These are phyloP conservation scores for Fusarium protoensiforme DNA, from an alignment of 2,329 filamentous ascomycete species.

Conservation along the genomic window DNA sequence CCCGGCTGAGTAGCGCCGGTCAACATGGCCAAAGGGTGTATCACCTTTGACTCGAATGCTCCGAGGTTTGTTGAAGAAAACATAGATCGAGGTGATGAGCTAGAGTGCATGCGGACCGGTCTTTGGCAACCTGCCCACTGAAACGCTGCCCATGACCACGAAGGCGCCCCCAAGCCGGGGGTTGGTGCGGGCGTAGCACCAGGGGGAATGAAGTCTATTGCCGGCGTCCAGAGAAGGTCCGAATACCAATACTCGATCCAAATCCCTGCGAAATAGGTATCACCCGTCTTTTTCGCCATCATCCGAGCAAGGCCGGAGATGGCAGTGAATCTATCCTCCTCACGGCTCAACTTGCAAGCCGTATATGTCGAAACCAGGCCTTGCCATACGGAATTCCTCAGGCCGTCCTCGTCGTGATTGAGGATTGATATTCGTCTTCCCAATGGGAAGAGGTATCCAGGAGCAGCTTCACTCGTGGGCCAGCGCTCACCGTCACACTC, in stretches of 20 bases:
- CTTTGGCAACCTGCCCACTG: neutral
- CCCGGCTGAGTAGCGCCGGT: neutral
- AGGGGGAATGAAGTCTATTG: neutral
- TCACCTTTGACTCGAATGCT: neutral
- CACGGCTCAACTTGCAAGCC: neutral
- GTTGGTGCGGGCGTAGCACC: neutral
- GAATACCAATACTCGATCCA: neutral
- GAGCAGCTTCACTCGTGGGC: neutral
- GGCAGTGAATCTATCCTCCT: neutral
- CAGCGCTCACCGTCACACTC: neutral
- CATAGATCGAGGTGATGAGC: neutral
- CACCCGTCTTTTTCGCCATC: neutral
- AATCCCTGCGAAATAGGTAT: neutral
- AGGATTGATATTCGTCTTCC: neutral
- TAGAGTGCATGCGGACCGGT: too few relatives aligned
- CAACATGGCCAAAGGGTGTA: neutral
- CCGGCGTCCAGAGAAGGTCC: neutral
- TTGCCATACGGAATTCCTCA: too few relatives aligned
- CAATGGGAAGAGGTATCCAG: neutral
- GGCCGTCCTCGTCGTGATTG: too few relatives aligned
- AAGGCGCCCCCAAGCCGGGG: neutral
- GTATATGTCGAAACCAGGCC: neutral
- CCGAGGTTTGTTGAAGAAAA: neutral
- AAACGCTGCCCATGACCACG: neutral
- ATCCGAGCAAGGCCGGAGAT: neutral